Percentiles rank a stretch among this genome's conserved stretches.
phyloP scores from a whole-genome alignment of 768 basidiomycete species.

The Dacryopinax primogenitus region DNA sequence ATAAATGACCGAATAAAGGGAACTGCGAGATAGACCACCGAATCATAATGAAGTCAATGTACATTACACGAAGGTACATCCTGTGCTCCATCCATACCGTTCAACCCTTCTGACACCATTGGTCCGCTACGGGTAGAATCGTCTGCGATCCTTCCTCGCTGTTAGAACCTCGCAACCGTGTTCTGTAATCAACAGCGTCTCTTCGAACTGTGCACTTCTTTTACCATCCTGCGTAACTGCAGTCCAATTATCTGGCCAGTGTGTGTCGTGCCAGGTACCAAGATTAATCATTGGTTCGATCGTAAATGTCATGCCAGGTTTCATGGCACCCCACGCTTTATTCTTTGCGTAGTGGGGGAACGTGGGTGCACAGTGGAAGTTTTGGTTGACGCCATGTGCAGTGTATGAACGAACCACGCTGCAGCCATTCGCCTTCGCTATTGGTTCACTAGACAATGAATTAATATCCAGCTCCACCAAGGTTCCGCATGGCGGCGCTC shows the following conservation, averaged over 20 bases:
- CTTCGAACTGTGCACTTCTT: constrained; percentile 91
- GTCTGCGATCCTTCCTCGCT: constrained; percentile 23
- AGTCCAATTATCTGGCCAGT: constrained; percentile 96
- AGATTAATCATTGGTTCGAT: constrained; percentile 94
- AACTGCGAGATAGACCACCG: background rate
- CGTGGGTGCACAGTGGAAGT: constrained; percentile 81
- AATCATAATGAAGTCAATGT: background rate
- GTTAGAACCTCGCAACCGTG: constrained; percentile 82
- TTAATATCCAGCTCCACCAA: background rate
- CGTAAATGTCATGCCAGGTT: constrained; percentile 73
- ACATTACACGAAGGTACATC: background rate
- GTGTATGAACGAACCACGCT: constrained; percentile 86
- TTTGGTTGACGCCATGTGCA: constrained; percentile 76
- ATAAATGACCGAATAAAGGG: background rate
- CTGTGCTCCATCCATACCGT: background rate
- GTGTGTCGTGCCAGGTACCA: constrained; percentile 61
- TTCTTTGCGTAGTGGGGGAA: constrained; percentile 92
- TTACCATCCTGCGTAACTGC: constrained; percentile 86
- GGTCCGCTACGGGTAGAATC: background rate
- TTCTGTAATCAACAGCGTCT: constrained; percentile 86
- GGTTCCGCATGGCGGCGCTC: constrained; percentile 26
- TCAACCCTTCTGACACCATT: background rate
- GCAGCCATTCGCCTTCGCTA: constrained; percentile 72
- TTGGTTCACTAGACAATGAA: constrained; percentile 54
- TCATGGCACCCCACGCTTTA: constrained; percentile 87